These are phyloP conservation scores for Cicer chorassanicum DNA, from an alignment of 306 rosid species.

Conservation along the genomic window DNA sequence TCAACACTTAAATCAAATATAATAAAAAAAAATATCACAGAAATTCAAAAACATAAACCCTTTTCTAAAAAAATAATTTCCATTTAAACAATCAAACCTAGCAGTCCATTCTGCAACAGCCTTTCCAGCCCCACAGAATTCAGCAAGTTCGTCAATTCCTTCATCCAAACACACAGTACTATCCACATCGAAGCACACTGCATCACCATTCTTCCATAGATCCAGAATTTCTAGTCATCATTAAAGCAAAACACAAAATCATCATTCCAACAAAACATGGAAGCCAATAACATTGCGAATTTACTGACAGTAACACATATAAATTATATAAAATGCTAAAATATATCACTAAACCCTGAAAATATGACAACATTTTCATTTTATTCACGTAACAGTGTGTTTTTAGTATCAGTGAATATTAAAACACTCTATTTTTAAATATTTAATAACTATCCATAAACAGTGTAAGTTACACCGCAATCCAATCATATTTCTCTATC, in stretches of 20 bases:
- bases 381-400: not conserved
- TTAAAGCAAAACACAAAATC: not conserved
- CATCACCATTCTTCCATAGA: conserved; percentile 65
- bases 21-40: conserved; percentile 28
- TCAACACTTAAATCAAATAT: conserved; percentile 40
- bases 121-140: conserved; percentile 93
- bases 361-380: not conserved
- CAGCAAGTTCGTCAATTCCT: conserved; percentile 94
- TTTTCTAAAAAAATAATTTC: not conserved
- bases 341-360: not conserved
- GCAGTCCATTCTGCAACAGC: conserved; percentile 98
- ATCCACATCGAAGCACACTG: conserved; percentile 68
- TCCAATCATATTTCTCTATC: not conserved
- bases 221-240: conserved; percentile 57
- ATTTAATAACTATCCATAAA: not conserved
- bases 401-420: not conserved
- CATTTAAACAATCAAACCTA: conserved; percentile 52
- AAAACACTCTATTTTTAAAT: not conserved
- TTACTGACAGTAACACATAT: not conserved
- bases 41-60: not conserved
- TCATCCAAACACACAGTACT: conserved; percentile 83
- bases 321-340: conserved; percentile 3
- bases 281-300: not conserved
- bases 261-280: conserved; percentile 14
- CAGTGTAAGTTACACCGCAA: not conserved